Evolutionary conservation across 768 basidiomycete genomes (phyloP).

Genomic region (Macrolepiota fuliginosa): DNA sequence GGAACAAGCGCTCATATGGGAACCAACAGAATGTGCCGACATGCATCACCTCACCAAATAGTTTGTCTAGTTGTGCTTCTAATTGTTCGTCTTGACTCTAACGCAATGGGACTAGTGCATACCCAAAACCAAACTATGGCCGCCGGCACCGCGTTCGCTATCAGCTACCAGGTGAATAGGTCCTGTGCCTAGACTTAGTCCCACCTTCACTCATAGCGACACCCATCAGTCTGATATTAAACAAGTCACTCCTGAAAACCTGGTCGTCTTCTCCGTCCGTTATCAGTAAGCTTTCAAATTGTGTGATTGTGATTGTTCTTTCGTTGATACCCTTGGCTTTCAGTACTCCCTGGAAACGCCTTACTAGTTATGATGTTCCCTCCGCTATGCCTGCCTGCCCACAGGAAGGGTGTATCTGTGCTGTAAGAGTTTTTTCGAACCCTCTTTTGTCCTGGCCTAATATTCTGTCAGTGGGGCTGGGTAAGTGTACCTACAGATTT

Average conservation of each 20-base stretch:
- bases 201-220: background rate
- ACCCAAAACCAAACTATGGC: conserved; percentile 49
- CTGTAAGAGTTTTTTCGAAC: conserved; percentile 32
- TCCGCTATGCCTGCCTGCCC: conserved; percentile 49
- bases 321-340: background rate
- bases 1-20: background rate
- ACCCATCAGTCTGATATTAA: conserved; percentile 41
- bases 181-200: background rate
- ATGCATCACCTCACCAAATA: conserved; percentile 48
- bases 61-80: conserved; percentile 26
- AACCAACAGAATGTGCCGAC: conserved; percentile 29
- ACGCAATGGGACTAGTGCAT: conserved; percentile 37
- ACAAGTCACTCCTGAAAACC: conserved; percentile 43
- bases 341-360: conserved; percentile 54
- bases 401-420: conserved; percentile 48
- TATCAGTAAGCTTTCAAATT: conserved; percentile 35
- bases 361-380: conserved; percentile 46
- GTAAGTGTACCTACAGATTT: conserved; percentile 24
- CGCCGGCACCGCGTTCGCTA: conserved; percentile 55
- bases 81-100: background rate
- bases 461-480: conserved; percentile 47
- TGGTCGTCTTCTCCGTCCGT: conserved; percentile 50
- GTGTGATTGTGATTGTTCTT: background rate
- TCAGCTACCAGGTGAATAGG: conserved; percentile 42
- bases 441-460: background rate